A percentile compares a stretch with the other conserved stretches of the same genome.
Evolutionary conservation across 2,329 filamentous ascomycete genomes (phyloP).

Genomic region (Monosporascus sp.): DNA sequence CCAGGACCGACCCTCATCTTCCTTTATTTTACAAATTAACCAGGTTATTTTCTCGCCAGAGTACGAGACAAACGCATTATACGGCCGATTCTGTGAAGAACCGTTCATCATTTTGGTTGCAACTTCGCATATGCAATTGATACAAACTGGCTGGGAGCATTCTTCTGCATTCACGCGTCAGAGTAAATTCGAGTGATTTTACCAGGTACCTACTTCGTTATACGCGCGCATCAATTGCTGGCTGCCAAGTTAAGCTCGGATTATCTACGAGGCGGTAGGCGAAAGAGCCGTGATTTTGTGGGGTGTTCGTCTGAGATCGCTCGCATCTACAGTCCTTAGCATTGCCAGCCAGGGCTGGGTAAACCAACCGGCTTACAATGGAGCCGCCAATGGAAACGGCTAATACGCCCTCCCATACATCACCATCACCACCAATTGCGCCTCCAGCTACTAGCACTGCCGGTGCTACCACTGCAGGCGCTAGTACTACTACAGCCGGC

Average conservation of each 20-base stretch:
- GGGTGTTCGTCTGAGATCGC: background rate
- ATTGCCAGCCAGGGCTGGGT: conserved; percentile 1
- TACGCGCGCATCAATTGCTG: too few relatives aligned
- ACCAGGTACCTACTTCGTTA: too few relatives aligned
- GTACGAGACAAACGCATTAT: too few relatives aligned
- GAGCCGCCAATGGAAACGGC: background rate
- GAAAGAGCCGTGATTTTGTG: background rate
- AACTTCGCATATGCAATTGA: too few relatives aligned
- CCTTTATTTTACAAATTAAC: conserved; percentile 1
- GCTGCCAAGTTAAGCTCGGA: background rate
- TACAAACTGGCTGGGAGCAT: too few relatives aligned
- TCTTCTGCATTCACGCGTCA: too few relatives aligned
- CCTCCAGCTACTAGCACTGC: background rate
- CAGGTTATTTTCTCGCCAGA: background rate
- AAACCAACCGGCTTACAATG: background rate
- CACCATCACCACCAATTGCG: background rate
- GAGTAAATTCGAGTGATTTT: too few relatives aligned
- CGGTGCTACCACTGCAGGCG: background rate
- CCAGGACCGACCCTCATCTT: conserved; percentile 4
- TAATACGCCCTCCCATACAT: background rate
- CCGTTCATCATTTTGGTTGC: too few relatives aligned
- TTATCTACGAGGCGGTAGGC: background rate
- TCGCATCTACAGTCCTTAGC: background rate
- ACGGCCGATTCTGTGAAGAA: too few relatives aligned
- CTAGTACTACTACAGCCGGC: background rate